Percentiles rank a stretch among this genome's conserved stretches.
Evolutionary conservation across 176 grass and related monocot species (phyloP).

Genomic region (Oryza meridionalis): DNA sequence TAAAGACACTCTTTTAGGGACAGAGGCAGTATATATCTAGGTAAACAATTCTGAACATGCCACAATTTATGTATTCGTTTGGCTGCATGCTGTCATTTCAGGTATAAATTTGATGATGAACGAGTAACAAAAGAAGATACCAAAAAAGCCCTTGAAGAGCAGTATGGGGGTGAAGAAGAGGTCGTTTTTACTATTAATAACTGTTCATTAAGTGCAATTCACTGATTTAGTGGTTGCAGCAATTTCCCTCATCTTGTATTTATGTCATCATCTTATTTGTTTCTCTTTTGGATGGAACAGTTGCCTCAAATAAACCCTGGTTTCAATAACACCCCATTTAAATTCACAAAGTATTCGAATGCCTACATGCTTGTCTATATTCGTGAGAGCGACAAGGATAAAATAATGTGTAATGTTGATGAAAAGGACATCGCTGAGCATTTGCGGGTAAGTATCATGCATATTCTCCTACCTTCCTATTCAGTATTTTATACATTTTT

Average conservation of each 20-base stretch:
- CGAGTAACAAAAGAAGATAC: conserved; percentile 97
- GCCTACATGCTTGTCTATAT: conserved; percentile 95
- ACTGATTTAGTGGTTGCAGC: conserved; percentile 25
- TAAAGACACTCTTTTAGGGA: too few species aligned
- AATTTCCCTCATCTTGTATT: conserved; percentile 27
- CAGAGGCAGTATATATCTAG: not conserved
- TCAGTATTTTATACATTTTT: conserved; percentile 22
- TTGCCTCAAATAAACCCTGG: conserved; percentile 84
- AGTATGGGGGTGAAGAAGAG: conserved; percentile 99
- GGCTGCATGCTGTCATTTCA: conserved; percentile 39
- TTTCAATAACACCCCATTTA: conserved; percentile 82
- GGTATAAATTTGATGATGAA: conserved; percentile 99
- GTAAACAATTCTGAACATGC: conserved; percentile 24
- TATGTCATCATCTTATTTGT: conserved; percentile 24
- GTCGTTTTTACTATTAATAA: conserved; percentile 39
- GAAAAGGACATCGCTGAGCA: conserved; percentile 95
- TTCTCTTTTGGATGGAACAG: conserved; percentile 48
- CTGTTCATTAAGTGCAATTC: conserved; percentile 3
- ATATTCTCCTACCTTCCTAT: conserved; percentile 17
- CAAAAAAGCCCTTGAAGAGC: conserved; percentile 92
- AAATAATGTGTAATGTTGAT: conserved; percentile 93
- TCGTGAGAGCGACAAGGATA: conserved; percentile 83
- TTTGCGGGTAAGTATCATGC: conserved; percentile 51
- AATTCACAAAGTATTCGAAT: conserved; percentile 91
- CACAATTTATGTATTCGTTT: not conserved